Base-by-base conservation (phyloP, 768 basidiomycete genomes). In the Rhizopogon vulgaris region DNA sequence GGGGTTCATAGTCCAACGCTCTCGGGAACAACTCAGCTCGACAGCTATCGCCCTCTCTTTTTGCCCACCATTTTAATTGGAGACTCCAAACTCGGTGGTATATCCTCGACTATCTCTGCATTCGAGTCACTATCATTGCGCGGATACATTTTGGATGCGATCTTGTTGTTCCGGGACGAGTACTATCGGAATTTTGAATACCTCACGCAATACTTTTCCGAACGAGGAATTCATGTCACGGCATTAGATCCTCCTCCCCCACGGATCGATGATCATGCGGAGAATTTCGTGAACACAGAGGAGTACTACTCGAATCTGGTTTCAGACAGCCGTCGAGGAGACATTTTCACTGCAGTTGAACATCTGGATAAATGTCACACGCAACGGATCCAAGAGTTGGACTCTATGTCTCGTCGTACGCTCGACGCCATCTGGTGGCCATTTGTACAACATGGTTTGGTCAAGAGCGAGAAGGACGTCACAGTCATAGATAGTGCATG, bases 401-500 rank as follows among this genome's bases (percentile, higher is more conserved):
- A 83, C 45, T 78, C 85, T 0, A 91, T 95, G 83, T 82, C 91
- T 3, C 71, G 72, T 9, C 79, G 94, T 36, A 85, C 93, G 1
- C 71, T 89, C 40, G 77, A 92, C 49, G 76, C 76, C 2, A 75
- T 96, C 41, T 98, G 95, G 95, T 98, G 94, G 92, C 95, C 95
- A 0, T 98, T 98, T 63, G 91, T 93, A 1, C 95, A 98, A 63
- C 95, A 98, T 57, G 82, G 80, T 0, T 73, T 83, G 15, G 74
- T 91, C 41, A 78, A 80, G 54, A 72, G 74, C 45, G 80, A 84
- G 49, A 66, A 80, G 38, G 85, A 94, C 58, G 85, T 97, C 28
- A 90, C 84, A 42, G 85, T 94, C 52, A 90, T 97, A 58, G 93
- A 97, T 65, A 94, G 91, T 56, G 95, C 94, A 0, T 76, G 79